Evolutionary conservation across 164 flowering plant species (phyloP), one percentile per base, ranked within the genome.

Genomic region (Cinnamomum chago): DNA sequence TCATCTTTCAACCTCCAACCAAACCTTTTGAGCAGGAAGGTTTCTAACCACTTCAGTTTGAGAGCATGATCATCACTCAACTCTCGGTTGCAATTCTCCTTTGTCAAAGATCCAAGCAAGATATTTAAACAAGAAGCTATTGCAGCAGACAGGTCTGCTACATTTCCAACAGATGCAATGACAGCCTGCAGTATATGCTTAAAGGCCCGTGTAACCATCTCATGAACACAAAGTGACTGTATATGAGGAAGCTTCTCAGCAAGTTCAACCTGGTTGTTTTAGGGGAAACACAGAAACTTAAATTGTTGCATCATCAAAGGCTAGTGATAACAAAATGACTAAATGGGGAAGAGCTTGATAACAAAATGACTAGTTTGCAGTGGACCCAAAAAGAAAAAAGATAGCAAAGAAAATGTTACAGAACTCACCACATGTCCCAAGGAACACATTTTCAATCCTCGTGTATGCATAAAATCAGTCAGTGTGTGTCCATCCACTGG

Each of bases 401-500:
- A 9, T 68, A n/a, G 7, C 27, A 65, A 51, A 35, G 24, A 14
- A 23, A 18, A 70, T 24, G 27, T 40, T 6, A 28, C 13, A 69
- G 22, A 68, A 67, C 90, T 85, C 74, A 94, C 98, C 97, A 94
- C 97, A 75, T 86, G 88, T 72, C 97, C 98, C 85, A 94, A 83
- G 60, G 98, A 94, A 51, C 79, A 82, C 95, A 94, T 90, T 81
- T 85, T 85, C 25, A 94, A 81, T 73, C 98, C 98, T 82, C 97
- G 87, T 72, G 90, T 76, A 82, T 94, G 98, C 98, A 94, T 92
- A 82, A 94, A 94, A 73, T 94, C 97, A 5, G 98, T 91, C 50
- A 94, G 83, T 2, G 97, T 94, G 79, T 92, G 94, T 22, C 98
- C 98, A 86, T 94, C 98, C 71, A 94, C 97, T 12, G 98, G 97